Evolutionary conservation across 2,329 filamentous ascomycete genomes (phyloP), one percentile per base, ranked within the genome.

Genomic region (Hypoxylon sp.): DNA sequence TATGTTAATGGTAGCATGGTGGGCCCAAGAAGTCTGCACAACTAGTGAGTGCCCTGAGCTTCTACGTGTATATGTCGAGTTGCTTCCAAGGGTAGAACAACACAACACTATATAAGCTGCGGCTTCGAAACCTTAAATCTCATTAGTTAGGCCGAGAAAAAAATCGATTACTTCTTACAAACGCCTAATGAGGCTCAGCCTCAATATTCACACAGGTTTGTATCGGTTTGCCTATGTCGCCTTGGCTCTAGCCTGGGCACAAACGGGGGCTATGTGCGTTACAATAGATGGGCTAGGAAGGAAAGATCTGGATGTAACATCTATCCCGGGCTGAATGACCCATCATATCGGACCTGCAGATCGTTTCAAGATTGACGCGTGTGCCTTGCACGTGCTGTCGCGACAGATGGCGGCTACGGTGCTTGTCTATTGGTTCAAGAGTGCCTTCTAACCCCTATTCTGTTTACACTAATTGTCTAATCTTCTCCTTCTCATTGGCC

Each of bases 1-100:
- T 19, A 43, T 25, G 49, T n/a, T 30, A 23, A 46, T 3, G 46
- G 56, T 25, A 21, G 32, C 53, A 56, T 56, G 43, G 25, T 56
- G 38, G 21, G 32, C 5, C 28, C 6, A 30, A 41, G 5, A 7
- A 17, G 7, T 43, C 17, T 34, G 28, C 19, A 56, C 21, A n/a
- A 14, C 32, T 21, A 9, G 28, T 30, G 6, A 25, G 17, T 21
- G 7, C n/a, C 36, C 19, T 45, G 52, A 43, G 25, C 10, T 55
- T 36, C 19, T 55, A 43, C 17, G 51, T 43, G 25, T 43, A 30
- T 19, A 14, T n/a, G 38, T 17, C 14, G 7, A 17, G 7, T 43
- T 43, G 17, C 11, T 7, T 23, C 23, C 23, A 23, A 23, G n/a
- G n/a, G n/a, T 9, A 10, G 38, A 10, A 25, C 25, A 30, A 30